phyloP scores from a whole-genome alignment of 352 stramenopile genomes.

The Phytophthora citricola region DNA sequence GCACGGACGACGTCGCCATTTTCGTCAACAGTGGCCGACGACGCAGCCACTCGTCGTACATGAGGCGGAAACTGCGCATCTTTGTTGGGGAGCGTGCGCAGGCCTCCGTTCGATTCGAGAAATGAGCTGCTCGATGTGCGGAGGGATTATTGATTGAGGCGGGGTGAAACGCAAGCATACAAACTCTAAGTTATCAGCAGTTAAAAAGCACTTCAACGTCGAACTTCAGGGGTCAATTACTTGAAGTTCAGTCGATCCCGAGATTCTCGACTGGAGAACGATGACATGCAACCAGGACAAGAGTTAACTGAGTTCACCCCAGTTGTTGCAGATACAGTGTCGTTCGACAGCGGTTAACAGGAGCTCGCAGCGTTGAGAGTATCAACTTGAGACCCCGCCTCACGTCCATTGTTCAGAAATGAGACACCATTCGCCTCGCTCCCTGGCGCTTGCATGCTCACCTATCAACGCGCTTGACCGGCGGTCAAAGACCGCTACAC shows the following conservation, averaged over 20 bases:
- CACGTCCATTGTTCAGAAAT: slow-evolving; percentile 1
- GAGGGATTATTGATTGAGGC: not conserved
- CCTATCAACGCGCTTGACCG: slow-evolving; percentile 12
- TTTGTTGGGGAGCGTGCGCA: not conserved
- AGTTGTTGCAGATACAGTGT: too few relatives aligned
- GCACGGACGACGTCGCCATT: slow-evolving; percentile 53
- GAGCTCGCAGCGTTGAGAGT: not conserved
- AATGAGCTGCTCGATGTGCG: not conserved
- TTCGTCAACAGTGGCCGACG: slow-evolving; percentile 64
- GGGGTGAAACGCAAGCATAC: not conserved
- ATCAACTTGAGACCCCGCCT: not conserved
- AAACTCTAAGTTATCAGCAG: slow-evolving; percentile 2
- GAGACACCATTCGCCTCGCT: not conserved
- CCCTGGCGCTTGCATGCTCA: slow-evolving; percentile 5
- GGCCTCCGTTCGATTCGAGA: not conserved
- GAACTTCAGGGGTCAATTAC: not conserved
- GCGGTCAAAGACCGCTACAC: too few relatives aligned
- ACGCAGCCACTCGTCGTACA: slow-evolving; percentile 61
- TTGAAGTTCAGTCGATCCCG: not conserved
- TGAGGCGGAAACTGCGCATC: slow-evolving; percentile 39
- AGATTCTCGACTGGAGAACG: too few relatives aligned
- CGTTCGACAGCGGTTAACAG: not conserved
- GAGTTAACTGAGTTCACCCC: too few relatives aligned
- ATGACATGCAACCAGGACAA: too few relatives aligned
- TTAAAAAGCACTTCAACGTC: not conserved